phyloP scores from a whole-genome alignment of 139 green algal species.

The Yamagishiella unicocca region DNA sequence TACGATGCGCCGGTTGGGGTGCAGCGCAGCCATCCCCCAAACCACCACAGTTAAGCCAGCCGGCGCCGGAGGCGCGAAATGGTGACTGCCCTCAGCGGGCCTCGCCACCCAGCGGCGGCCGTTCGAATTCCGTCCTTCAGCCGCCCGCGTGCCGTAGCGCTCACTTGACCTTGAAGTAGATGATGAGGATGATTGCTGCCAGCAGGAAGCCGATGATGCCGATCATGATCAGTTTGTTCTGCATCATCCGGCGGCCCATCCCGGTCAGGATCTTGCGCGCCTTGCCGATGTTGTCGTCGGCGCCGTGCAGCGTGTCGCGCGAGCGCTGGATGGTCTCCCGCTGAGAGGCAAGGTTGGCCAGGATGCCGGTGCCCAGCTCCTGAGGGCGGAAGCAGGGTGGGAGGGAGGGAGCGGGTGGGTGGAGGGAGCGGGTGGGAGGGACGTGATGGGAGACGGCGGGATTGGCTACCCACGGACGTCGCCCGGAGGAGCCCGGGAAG shows the following conservation, averaged over 20 bases:
- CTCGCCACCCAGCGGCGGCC: no score
- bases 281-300: conserved; percentile 93
- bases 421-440: no score
- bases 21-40: no score
- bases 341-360: conserved; percentile 93
- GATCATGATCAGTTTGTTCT: conserved; percentile 92
- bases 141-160: no score
- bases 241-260: conserved; percentile 88
- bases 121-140: no score
- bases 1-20: no score
- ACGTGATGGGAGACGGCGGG: no score
- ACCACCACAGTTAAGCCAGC: no score
- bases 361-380: conserved; percentile 94
- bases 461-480: no score
- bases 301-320: conserved; percentile 86
- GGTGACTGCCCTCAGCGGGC: no score
- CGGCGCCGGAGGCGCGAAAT: no score
- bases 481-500: no score
- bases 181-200: conserved; percentile 71
- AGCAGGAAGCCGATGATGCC: conserved; percentile 70
- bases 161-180: conserved; percentile 70
- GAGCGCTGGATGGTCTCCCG: conserved; percentile 93
- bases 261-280: conserved; percentile 85
- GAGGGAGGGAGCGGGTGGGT: not conserved
- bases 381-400: conserved; percentile 57